Evolutionary conservation across 805 yeast genomes (phyloP), one percentile per base, ranked within the genome.

Genomic region (Tanozyma kutaoensis): DNA sequence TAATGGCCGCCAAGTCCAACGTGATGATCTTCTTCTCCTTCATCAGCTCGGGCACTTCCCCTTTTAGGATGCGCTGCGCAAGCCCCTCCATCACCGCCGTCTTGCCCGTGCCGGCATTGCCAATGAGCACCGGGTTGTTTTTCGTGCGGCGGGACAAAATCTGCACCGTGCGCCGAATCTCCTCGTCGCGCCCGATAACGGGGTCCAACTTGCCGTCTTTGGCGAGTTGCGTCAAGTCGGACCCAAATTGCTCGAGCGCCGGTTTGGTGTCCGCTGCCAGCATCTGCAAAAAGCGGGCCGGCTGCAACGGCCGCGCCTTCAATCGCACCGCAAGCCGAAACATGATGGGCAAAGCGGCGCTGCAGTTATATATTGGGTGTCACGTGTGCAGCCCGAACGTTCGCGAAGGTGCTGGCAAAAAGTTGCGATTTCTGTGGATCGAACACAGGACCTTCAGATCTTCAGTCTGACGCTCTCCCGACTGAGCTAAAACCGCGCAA

Each of bases 31-130:
- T 67, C 49, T 91, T 91, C 30, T 78, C 74, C 46, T 85, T 81
- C 77, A 88, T 76, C 23, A 85, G 71, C 35, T 91, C 97, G 0
- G 97, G 97, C 1, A 88, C 98, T 46, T 86, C 94, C 9, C 88
- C 88, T 30, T 78, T 72, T 7, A 82, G 72, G 26, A 91, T 86
- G 42, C 96, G 62, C 52, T 91, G 97, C 0, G 97, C 97, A 22
- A 91, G 60, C 0, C 97, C 98, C 47, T 91, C 98, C 72, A 91
- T 79, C 31, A 91, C 73, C 5, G 97, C 93, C 0, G 97, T 91
- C 51, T 88, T 88, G 57, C 98, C 98, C 0, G 95, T 93, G 55
- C 98, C 98, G 1, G 98, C 98, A 39, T 80, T 73, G 35, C 98
- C 98, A 23, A 91, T 85, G 29, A 88, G 52, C 1, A 91, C 94